A percentile compares a stretch with the other conserved stretches of the same genome.
Conservation (phyloP, 495 filamentous ascomycete species). For the Podospora didyma region DNA sequence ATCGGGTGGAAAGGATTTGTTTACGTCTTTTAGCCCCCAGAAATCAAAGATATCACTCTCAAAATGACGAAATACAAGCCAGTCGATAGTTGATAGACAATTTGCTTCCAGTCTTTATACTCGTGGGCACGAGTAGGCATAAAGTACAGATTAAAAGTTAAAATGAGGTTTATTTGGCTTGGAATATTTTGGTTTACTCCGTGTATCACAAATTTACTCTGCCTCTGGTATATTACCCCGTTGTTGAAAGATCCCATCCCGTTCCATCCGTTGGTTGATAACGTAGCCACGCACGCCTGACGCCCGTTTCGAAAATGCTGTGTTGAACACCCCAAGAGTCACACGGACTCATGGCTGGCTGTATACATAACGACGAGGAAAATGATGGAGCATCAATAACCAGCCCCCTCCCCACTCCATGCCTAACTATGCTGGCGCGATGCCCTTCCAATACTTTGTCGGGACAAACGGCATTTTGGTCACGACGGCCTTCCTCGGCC, state of each 20-base stretch:
- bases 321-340: conserved; percentile 19
- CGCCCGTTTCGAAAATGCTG: conserved; percentile 2
- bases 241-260: not conserved
- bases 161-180: too few relatives aligned
- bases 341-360: not conserved
- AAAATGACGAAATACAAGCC: too few relatives aligned
- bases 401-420: not conserved
- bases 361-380: not conserved
- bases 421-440: conserved; percentile 7
- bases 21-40: too few relatives aligned
- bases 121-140: too few relatives aligned
- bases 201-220: not conserved
- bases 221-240: not conserved
- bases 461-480: conserved; percentile 93
- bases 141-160: too few relatives aligned
- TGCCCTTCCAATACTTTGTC: conserved; percentile 65
- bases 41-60: too few relatives aligned
- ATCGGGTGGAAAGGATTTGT: too few relatives aligned
- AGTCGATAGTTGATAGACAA: too few relatives aligned
- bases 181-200: too few relatives aligned
- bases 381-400: not conserved
- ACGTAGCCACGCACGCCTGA: not conserved
- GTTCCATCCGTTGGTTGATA: not conserved
- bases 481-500: conserved; percentile 72
- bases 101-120: too few relatives aligned